These are phyloP conservation scores for Diddensiella caesifluorescens DNA, from an alignment of 805 yeast genomes.

Conservation along the genomic window DNA sequence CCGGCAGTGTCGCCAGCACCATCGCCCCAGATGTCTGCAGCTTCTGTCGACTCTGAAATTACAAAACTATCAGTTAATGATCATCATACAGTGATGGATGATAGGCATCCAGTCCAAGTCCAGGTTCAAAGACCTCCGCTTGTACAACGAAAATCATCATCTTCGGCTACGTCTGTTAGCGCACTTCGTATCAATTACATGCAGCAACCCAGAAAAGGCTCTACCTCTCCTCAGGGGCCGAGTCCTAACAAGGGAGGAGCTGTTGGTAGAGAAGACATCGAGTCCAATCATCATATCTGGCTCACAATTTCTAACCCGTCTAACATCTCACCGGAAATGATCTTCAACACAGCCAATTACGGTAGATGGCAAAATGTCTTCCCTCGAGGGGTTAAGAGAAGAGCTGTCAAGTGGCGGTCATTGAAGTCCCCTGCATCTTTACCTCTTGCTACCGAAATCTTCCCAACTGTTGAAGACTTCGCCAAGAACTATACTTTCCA, in stretches of 20 bases:
- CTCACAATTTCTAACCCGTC: slow-evolving; percentile 74
- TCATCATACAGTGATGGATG: too few species aligned
- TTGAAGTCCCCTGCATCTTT: slow-evolving; percentile 89
- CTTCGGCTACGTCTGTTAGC: neutral
- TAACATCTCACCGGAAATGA: slow-evolving; percentile 49
- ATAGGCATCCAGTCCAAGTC: too few species aligned
- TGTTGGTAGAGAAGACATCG: slow-evolving; percentile 12
- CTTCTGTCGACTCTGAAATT: neutral
- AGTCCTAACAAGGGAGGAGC: too few species aligned
- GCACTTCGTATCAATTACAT: too few species aligned
- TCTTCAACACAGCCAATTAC: slow-evolving; percentile 52
- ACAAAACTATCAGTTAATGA: neutral
- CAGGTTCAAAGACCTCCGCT: slow-evolving; percentile 1
- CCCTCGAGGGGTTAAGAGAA: slow-evolving; percentile 62
- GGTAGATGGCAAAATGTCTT: slow-evolving; percentile 92
- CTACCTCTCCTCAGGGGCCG: slow-evolving; percentile 11
- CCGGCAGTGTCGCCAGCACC: slow-evolving; percentile 4
- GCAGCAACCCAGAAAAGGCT: too few species aligned
- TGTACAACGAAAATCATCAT: neutral
- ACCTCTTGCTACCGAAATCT: slow-evolving; percentile 73
- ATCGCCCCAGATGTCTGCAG: neutral
- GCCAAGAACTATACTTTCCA: slow-evolving; percentile 70
- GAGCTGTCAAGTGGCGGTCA: slow-evolving; percentile 85
- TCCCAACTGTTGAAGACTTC: slow-evolving; percentile 67
- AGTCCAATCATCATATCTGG: slow-evolving; percentile 42